Conservation (phyloP, 1,284 basidiomycete genomes). For the Stereum hirsutum region DNA sequence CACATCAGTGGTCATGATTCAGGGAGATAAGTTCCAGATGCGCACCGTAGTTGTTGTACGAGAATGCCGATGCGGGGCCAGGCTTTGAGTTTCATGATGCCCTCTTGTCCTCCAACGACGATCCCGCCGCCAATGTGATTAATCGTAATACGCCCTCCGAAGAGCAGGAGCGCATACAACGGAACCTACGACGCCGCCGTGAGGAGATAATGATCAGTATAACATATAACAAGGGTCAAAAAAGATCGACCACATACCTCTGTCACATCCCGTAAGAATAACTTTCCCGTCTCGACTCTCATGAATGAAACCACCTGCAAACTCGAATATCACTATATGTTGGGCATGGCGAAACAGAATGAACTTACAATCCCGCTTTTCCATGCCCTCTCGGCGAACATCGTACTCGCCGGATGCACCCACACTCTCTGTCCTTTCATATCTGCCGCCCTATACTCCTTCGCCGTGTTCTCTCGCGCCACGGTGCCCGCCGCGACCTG, state of each 20-base stretch:
- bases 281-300: conserved; percentile 78
- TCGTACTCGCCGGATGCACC: conserved; percentile 77
- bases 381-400: conserved; percentile 72
- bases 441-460: conserved; percentile 78
- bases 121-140: conserved; percentile 76
- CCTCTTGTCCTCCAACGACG: conserved; percentile 45
- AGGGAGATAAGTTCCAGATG: conserved; percentile 6
- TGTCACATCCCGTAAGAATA: conserved; percentile 83
- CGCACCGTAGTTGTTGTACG: conserved; percentile 80
- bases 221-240: not conserved
- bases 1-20: not conserved
- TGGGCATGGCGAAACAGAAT: no score
- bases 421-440: conserved; percentile 55
- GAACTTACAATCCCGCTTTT: conserved; percentile 75
- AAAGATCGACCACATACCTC: conserved; percentile 42
- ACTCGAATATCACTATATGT: no score
- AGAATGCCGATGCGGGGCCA: conserved; percentile 86
- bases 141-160: conserved; percentile 74
- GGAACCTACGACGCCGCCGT: conserved; percentile 50
- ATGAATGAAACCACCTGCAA: no score
- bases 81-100: conserved; percentile 62
- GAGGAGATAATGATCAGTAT: not conserved
- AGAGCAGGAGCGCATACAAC: conserved; percentile 75
- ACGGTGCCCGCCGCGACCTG: conserved; percentile 74
- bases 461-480: conserved; percentile 74